Evolutionary conservation across 129 eudicot species (phyloP).

Genomic region (Flaveria linearis): DNA sequence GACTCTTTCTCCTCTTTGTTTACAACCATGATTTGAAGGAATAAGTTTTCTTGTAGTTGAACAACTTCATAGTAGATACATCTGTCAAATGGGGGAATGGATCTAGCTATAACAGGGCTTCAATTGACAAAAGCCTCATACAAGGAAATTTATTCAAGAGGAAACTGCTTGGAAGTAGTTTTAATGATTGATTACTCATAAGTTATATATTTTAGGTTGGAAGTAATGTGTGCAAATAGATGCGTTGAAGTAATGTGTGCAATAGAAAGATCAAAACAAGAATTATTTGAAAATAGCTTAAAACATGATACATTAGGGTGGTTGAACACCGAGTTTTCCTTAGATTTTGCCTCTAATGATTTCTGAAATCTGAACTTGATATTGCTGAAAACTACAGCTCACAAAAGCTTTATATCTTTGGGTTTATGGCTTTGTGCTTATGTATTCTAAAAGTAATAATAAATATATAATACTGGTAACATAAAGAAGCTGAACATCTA

Average conservation of each 20-base stretch:
- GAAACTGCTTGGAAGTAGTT: neutral
- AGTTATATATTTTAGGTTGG: neutral
- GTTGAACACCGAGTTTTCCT: neutral
- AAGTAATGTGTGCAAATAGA: conserved; percentile 9
- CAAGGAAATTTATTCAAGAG: conserved; percentile 9
- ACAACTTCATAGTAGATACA: neutral
- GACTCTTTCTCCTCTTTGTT: neutral
- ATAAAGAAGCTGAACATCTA: conserved; percentile 5
- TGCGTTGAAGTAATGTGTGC: neutral
- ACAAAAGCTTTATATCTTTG: neutral
- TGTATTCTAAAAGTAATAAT: neutral
- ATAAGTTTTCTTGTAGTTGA: neutral
- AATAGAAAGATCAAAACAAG: neutral
- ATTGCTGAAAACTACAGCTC: neutral
- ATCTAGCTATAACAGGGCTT: conserved; percentile 16
- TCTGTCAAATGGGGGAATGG: conserved; percentile 1
- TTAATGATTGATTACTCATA: neutral
- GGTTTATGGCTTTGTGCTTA: conserved; percentile 5
- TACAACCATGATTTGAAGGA: conserved; percentile 14
- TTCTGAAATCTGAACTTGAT: conserved; percentile 1
- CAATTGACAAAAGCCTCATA: neutral
- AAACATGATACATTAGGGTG: conserved; percentile 6
- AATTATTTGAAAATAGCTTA: neutral
- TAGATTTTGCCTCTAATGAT: neutral
- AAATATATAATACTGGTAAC: neutral